phyloP scores from a whole-genome alignment of 345 rosid genomes.

The Syzygium jambos region DNA sequence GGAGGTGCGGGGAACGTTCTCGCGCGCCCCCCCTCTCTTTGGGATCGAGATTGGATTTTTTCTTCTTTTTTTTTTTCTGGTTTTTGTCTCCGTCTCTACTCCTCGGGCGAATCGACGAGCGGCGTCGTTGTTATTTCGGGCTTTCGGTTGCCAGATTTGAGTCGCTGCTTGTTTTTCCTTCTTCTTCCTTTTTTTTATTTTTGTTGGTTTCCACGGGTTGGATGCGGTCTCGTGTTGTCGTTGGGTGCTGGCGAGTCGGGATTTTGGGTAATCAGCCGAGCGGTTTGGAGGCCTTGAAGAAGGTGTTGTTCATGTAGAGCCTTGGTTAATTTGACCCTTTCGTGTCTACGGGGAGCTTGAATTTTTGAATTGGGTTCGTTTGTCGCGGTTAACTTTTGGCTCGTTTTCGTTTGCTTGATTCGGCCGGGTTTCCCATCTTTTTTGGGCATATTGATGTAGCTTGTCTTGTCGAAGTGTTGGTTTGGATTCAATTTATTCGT shows the following conservation, averaged over 20 bases:
- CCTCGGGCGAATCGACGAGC: background rate
- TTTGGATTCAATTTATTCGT: background rate
- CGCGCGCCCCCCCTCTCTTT: background rate
- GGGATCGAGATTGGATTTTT: background rate
- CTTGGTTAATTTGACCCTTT: no score
- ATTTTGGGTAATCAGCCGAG: background rate
- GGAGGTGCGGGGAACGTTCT: background rate
- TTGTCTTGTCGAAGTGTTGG: background rate
- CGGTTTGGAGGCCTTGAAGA: background rate
- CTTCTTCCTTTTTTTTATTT: no score
- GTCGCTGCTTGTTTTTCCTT: background rate
- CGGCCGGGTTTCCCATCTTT: background rate
- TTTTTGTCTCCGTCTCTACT: background rate
- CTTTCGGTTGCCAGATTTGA: background rate
- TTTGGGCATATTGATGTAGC: background rate
- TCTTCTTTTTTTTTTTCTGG: background rate
- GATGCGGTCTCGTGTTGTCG: background rate
- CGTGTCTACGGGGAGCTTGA: background rate
- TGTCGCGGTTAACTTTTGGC: background rate
- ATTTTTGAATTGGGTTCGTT: background rate
- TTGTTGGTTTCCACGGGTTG: background rate
- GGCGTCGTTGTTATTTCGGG: background rate
- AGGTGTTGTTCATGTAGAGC: no score
- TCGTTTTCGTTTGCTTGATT: background rate
- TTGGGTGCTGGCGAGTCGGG: background rate